Evolutionary conservation across 768 basidiomycete species (phyloP), one percentile per base, ranked within the genome.

Genomic region (Zangia roseola): DNA sequence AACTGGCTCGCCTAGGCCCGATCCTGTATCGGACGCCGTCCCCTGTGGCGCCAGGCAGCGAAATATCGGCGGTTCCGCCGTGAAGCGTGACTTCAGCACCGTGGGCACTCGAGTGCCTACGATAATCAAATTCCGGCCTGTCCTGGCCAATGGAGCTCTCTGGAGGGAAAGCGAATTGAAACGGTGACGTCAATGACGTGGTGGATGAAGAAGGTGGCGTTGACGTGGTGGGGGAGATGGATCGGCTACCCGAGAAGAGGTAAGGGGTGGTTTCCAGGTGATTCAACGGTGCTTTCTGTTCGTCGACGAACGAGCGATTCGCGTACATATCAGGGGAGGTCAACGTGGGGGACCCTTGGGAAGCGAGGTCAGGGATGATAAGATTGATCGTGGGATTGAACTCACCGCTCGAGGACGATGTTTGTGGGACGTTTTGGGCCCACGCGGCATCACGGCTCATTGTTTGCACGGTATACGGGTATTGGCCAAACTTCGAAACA

Each of bases 61-160:
- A 82, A 39, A 89, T 78, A 64, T 89, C 83, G 30, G 88, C 82
- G 6, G 83, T 85, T 49, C 85, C 86, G 40, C 84, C 84, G 49
- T 88, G 86, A 30, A 89, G 76, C 10, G 83, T 82, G 40, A 88
- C 77, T 51, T 88, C 83, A 36, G 84, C 70, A 50, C 71, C 69
- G 52, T 78, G 79, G 39, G 74, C 64, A 60, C 69, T 71, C 23
- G 79, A 72, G 54, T 78, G 76, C 50, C 83, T 79, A 58, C 84
- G 81, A 60, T 80, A 86, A 67, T 82, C 82, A 65, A 81, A 85
- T 41, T 86, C 84, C 48, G 79, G 39, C 40, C 81, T 77, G 46
- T 86, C 83, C 51, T 81, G 80, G 34, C 71, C 59, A 43, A 75
- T 65, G 41, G 76, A 49, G 31, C 72, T 71, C 45, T 86, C 83